A percentile compares a stretch with the other conserved stretches of the same genome.
These are phyloP conservation scores for Sideroxylon spinosum DNA, from an alignment of 179 eudicot species.

Conservation along the genomic window DNA sequence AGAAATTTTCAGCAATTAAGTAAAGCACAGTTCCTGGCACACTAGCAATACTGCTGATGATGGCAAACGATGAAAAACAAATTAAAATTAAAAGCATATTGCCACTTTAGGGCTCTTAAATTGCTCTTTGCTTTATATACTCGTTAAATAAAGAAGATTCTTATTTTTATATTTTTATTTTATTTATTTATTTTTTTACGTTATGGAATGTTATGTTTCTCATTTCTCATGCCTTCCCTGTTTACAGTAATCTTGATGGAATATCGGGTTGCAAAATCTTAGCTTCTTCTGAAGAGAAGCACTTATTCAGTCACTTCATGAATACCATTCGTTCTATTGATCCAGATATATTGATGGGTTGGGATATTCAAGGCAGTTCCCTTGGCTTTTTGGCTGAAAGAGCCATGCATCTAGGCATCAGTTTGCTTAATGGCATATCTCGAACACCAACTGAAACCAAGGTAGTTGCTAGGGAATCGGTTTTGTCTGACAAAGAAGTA, in stretches of 20 bases:
- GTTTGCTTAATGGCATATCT: slow-evolving; percentile 69
- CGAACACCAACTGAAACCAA: slow-evolving; percentile 58
- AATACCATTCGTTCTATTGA: slow-evolving; percentile 43
- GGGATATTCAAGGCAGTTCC: slow-evolving; percentile 92
- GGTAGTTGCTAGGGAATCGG: slow-evolving; percentile 31
- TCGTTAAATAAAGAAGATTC: background rate
- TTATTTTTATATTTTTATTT: too few species aligned
- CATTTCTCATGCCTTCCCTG: slow-evolving; percentile 14
- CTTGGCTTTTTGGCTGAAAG: slow-evolving; percentile 94
- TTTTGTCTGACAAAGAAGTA: slow-evolving; percentile 35
- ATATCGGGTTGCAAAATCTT: slow-evolving; percentile 46
- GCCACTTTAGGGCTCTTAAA: background rate
- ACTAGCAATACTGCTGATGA: background rate
- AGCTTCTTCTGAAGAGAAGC: slow-evolving; percentile 54
- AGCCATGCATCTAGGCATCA: slow-evolving; percentile 65
- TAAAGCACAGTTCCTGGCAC: background rate
- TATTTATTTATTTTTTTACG: background rate
- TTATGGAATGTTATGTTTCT: background rate
- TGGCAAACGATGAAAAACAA: background rate
- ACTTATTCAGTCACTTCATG: slow-evolving; percentile 52
- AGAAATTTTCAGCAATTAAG: too few species aligned
- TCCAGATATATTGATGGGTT: slow-evolving; percentile 87
- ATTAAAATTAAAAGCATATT: background rate
- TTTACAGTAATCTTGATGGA: slow-evolving; percentile 56
- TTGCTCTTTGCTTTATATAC: background rate